These are phyloP conservation scores for Parietaria judaica DNA, from an alignment of 306 rosid genomes.

Conservation along the genomic window DNA sequence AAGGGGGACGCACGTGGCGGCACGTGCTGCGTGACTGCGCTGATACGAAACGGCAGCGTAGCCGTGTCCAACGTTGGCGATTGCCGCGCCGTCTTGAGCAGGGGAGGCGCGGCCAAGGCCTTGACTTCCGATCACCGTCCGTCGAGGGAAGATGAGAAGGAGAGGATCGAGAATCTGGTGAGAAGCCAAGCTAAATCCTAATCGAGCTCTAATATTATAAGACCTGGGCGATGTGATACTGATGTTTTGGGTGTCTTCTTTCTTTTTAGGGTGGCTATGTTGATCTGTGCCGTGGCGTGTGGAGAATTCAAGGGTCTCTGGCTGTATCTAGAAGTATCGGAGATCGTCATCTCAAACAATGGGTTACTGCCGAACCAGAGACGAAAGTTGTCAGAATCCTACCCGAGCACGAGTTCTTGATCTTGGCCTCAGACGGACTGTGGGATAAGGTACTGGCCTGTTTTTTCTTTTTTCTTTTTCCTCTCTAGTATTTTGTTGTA, in stretches of 20 bases:
- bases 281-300: conserved; percentile 70
- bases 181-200: conserved; percentile 14
- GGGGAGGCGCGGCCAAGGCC: conserved; percentile 67
- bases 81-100: conserved; percentile 92
- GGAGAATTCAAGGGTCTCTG: conserved; percentile 88
- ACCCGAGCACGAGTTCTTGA: conserved; percentile 68
- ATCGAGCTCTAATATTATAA: not conserved
- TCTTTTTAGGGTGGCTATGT: conserved; percentile 83
- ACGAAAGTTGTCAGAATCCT: conserved; percentile 51
- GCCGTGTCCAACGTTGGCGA: conserved; percentile 82
- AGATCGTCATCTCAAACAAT: conserved; percentile 64
- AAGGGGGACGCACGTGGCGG: conserved; percentile 69
- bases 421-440: conserved; percentile 91
- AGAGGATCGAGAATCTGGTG: conserved; percentile 67
- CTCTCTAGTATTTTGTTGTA: not conserved
- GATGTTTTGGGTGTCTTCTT: conserved; percentile 17
- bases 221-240: conserved; percentile 1
- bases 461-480: conserved; percentile 7
- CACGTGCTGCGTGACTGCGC: conserved; percentile 77
- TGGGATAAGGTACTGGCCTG: conserved; percentile 77
- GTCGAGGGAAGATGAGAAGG: conserved; percentile 69
- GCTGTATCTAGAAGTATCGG: conserved; percentile 92
- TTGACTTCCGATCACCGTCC: conserved; percentile 89
- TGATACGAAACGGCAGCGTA: conserved; percentile 65
- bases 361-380: conserved; percentile 90